Conservation (phyloP, 2,329 filamentous ascomycete species). For the Penicillium occitanis region DNA sequence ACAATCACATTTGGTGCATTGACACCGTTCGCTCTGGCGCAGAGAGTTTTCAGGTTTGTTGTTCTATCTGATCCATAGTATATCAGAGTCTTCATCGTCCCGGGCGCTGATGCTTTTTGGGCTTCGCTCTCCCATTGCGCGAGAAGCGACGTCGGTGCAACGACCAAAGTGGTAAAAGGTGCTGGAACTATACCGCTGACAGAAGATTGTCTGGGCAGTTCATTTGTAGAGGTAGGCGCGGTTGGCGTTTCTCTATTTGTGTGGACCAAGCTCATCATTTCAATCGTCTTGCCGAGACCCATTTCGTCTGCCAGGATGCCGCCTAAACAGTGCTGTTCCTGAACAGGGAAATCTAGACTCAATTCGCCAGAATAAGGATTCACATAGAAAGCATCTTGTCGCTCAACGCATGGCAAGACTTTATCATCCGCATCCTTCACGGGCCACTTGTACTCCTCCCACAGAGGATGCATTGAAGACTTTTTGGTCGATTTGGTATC, state of each 20-base stretch:
- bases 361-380: conserved; percentile 97
- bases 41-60: conserved; percentile 74
- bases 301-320: conserved; percentile 94
- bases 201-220: conserved; percentile 62
- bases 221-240: conserved; percentile 52
- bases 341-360: conserved; percentile 84
- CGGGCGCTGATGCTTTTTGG: conserved; percentile 80
- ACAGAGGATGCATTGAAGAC: conserved; percentile 89
- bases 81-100: conserved; percentile 77
- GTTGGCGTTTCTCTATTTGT: conserved; percentile 59
- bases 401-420: conserved; percentile 64
- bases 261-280: conserved; percentile 94
- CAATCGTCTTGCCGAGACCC: conserved; percentile 97
- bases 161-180: conserved; percentile 85
- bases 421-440: conserved; percentile 82
- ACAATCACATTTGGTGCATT: conserved; percentile 87
- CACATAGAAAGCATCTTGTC: conserved; percentile 78
- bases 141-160: conserved; percentile 97
- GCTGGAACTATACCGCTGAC: conserved; percentile 63
- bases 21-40: conserved; percentile 69
- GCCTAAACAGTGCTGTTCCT: conserved; percentile 91
- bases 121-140: conserved; percentile 97
- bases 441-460: conserved; percentile 95
- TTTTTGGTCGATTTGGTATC: conserved; percentile 70
- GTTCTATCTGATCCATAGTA: conserved; percentile 91